Base-by-base conservation (phyloP, 2,329 filamentous ascomycete genomes). In the Trichoderma endophyticum region DNA sequence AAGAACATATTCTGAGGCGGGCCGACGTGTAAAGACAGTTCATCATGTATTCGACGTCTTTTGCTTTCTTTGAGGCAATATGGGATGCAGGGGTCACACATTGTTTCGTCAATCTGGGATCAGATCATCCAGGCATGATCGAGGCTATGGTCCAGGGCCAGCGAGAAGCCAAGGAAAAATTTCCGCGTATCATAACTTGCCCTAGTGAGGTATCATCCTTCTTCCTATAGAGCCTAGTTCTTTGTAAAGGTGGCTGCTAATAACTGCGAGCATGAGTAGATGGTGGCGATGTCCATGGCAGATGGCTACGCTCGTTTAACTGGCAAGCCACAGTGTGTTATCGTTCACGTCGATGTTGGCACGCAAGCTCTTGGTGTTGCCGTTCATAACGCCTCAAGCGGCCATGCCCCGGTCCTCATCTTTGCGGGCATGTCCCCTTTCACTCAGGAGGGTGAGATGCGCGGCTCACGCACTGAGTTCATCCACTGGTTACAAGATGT, bases 231-330 rank as follows among this genome's bases (percentile, higher is more conserved):
- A n/a, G 14, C 14, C 32, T 39, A 26, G 24, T 62, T 3, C 4
- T 39, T 15, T 5, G 15, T 63, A 30, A 63, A 24, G 36, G 15
- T 21, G 8, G 28, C 24, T 12, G 34, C 36, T 63, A 5, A 63
- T 63, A 43, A 21, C 11, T 12, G 15, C 24, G 21, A 18, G 18
- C 8, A n/a, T 63, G 14, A 43, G 12, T 63, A 63, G 61, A 63
- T 63, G 61, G 61, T 63, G 21, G 61, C 61, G 3, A 63, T 63
- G 61, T 63, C 61, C 34, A 48, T 63, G 61, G 61, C 61, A 48
- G 61, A 63, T 63, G 61, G 61, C 36, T 63, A 63, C 15, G 61
- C 61, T 14, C 61, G 61, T 7, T 28, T 63, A 4, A 63, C 61
- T 30, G 61, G 61, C 9, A 63, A 63, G 61, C 61, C 61, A 28